Percentiles rank a stretch among this genome's conserved stretches.
These are phyloP conservation scores for Coniochaeta sp. DNA, from an alignment of 2,329 filamentous ascomycete genomes.

Conservation along the genomic window DNA sequence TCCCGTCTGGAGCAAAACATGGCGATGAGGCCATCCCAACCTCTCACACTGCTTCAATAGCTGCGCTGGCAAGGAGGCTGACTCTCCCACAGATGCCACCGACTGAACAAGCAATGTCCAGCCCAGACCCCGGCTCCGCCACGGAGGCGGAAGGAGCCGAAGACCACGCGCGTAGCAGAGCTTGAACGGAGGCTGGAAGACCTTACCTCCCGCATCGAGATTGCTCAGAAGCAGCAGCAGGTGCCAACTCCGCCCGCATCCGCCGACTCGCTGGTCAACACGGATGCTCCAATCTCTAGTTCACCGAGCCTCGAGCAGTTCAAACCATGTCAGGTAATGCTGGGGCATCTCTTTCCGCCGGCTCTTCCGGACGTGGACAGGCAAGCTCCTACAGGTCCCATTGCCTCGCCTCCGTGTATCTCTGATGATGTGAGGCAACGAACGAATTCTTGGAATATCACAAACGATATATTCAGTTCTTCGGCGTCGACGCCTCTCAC, in stretches of 20 bases:
- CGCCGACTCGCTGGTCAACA: not conserved
- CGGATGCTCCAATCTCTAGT: not conserved
- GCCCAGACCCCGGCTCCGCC: slow-evolving; percentile 40
- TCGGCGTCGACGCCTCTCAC: not conserved
- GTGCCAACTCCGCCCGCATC: slow-evolving; percentile 12
- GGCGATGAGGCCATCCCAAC: too few relatives aligned
- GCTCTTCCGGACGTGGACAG: not conserved
- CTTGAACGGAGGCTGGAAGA: slow-evolving; percentile 43
- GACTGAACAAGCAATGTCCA: slow-evolving; percentile 38
- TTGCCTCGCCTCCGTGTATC: not conserved
- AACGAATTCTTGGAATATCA: not conserved
- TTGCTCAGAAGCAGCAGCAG: slow-evolving; percentile 9
- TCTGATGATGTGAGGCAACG: not conserved
- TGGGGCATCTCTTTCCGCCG: slow-evolving; percentile 27
- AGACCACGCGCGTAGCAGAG: slow-evolving; percentile 41
- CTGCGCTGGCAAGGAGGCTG: not conserved
- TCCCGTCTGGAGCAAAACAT: too few relatives aligned
- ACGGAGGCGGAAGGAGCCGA: slow-evolving; percentile 36
- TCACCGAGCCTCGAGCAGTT: not conserved
- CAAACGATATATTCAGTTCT: slow-evolving; percentile 5
- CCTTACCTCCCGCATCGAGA: slow-evolving; percentile 36
- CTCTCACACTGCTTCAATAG: too few relatives aligned
- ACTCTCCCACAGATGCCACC: slow-evolving; percentile 31
- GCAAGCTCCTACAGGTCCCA: not conserved
- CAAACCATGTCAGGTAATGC: slow-evolving; percentile 3